Evolutionary conservation across 768 basidiomycete genomes (phyloP), one percentile per base, ranked within the genome.

Genomic region (Leccinum olivaceopallidum): DNA sequence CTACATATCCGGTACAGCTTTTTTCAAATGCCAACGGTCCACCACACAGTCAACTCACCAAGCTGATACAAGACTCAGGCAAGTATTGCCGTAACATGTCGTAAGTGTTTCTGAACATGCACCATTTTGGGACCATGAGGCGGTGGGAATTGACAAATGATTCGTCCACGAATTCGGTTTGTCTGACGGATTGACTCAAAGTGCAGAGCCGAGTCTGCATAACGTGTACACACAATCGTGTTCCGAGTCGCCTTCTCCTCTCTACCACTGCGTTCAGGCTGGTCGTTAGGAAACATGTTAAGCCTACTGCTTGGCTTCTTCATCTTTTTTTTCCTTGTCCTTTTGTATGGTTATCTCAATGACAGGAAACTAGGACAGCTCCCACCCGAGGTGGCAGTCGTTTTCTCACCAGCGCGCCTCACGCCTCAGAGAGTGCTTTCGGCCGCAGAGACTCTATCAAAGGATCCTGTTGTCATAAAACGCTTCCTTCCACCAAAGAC

Each of bases 401-500:
- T 72, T 9, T 76, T 88, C 62, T 84, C 86, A 0, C 84, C 87
- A 0, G 67, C 76, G 30, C 82, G 90, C 26, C 73, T 78, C 62
- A 80, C 81, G 0, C 71, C 77, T 5, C 70, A 80, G 51, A 75
- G 77, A 20, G 79, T 84, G 20, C 75, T 55, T n/a, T 57, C 63
- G 63, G 73, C 77, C 3, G 80, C 81, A 2, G 71, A 73, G 12
- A 57, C 68, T 22, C 69, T 85, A n/a, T 69, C 65, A 4, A 66
- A 71, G 8, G 58, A 63, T 2, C 76, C 79, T 1, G 65, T 79
- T 56, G 67, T 74, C 34, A 73, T 79, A 42, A 63, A 76, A 7
- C 76, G 80, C 49, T 77, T 85, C 58, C 71, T 90, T 28, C 87
- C 88, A 6, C 84, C 84, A 3, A 85, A 78, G 71, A 92, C 90